Evolutionary conservation across 2,329 filamentous ascomycete species (phyloP), one percentile per base, ranked within the genome.

Genomic region (Aureobasidium lini): DNA sequence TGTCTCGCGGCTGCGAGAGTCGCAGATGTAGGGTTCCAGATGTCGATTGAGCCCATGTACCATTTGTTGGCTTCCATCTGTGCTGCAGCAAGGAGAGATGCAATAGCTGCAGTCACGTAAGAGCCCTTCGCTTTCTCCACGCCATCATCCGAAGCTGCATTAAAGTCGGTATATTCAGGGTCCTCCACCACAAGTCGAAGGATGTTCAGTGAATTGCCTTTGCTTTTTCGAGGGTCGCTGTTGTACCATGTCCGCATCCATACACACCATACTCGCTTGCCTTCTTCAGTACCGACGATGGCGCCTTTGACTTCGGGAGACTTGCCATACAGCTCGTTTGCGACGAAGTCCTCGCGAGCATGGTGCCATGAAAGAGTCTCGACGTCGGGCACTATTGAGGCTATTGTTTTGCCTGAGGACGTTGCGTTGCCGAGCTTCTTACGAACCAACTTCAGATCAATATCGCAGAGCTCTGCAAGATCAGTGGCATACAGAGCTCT

Each of bases 331-430:
- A 92, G 76, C 62, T 84, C 80, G 58, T 80, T 78, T 5, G 81
- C 82, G 68, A 93, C 86, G 71, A 88, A 94, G 52, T 91, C 85
- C 73, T 96, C 90, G 50, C 93, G 84, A 61, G 85, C 84, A 70
- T 90, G 84, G 71, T 93, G 87, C 90, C 90, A 95, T 62, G 80
- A 74, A 64, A 91, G 80, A 6, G 84, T 84, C 60, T 86, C 81
- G 61, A 82, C 72, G 66, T 90, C 83, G 0, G 90, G 89, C 49
- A 84, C 65, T 62, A 92, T 75, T 42, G 89, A 88, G 42, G 94
- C 81, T 23, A 77, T 73, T 13, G 77, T 81, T 64, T 79, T 76
- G 60, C 74, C 68, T 63, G 67, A 67, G 70, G 67, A 66, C 7
- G 58, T 29, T 29, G 60, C 39, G 15, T 31, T 61, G 18, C 36